phyloP scores from a whole-genome alignment of 73 alveolate genomes.

The Tetrahymena malaccensis region DNA sequence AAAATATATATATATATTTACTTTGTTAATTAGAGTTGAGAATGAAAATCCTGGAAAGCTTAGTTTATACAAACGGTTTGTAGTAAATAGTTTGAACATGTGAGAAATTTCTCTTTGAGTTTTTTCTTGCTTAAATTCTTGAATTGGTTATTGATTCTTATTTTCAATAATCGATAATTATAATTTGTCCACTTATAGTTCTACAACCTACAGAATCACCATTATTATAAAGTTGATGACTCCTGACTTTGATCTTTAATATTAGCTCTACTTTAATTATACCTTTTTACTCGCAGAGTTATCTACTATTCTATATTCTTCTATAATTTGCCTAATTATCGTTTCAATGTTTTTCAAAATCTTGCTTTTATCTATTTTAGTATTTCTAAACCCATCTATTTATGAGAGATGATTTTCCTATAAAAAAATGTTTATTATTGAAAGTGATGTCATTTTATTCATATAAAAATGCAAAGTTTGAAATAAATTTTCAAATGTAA shows the following conservation, averaged over 20 bases:
- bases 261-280: background rate
- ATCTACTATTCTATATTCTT: background rate
- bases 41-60: background rate
- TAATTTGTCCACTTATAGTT: background rate
- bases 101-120: background rate
- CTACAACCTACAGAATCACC: background rate
- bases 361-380: background rate
- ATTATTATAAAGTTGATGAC: background rate
- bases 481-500: no score
- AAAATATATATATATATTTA: no score
- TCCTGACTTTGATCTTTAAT: background rate
- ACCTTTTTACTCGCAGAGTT: background rate
- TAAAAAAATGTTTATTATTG: background rate
- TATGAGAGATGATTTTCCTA: background rate
- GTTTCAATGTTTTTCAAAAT: background rate
- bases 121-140: background rate
- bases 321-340: background rate
- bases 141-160: background rate
- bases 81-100: background rate
- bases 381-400: background rate
- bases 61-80: background rate
- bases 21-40: background rate
- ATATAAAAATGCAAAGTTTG: background rate
- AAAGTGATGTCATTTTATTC: background rate
- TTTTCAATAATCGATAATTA: background rate